Evolutionary conservation across 768 basidiomycete species (phyloP), one percentile per base, ranked within the genome.

Genomic region (Lentinula detonsa): DNA sequence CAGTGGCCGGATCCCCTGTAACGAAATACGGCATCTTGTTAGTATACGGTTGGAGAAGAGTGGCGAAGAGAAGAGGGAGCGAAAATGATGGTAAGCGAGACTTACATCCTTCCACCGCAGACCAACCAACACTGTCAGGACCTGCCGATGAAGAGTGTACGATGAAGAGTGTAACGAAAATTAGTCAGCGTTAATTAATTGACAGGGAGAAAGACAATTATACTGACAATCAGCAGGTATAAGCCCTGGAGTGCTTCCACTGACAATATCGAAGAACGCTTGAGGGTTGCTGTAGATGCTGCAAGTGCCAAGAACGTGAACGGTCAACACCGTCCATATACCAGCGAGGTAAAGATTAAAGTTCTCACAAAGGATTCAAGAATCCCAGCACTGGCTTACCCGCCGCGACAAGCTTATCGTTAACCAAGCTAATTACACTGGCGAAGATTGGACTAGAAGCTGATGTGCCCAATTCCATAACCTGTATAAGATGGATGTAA

Each of bases 381-480:
- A 62, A 81, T 1, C 81, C 80, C 21, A 75, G 66, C 2, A 76
- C 31, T 15, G 67, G 60, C 58, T 72, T 74, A 0, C 73, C 72
- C 0, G 67, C 71, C 6, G 59, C 67, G n/a, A 79, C 55, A 13
- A 77, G 74, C 2, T 73, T 75, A 46, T 79, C 74, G 53, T 82
- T 81, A 37, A 83, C 65, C 64, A 82, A 73, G 1, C 77, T 70
- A 23, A 82, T 69, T 57, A 82, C 69, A 31, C 73, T 73, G 0
- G 81, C 74, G 62, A 84, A 80, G 5, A 79, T 75, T 1, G 82
- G 82, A n/a, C 75, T 59, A 0, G 80, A 54, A 15, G 77, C 76
- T 5, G 80, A 81, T 5, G 83, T 84, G 42, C 84, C 84, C 4
- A 56, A 69, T 39, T 76, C 69, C 1, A 61, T 49, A n/a, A 16